These are phyloP conservation scores for Eimeria maxima DNA, from an alignment of 169 alveolate genomes.

Conservation along the genomic window DNA sequence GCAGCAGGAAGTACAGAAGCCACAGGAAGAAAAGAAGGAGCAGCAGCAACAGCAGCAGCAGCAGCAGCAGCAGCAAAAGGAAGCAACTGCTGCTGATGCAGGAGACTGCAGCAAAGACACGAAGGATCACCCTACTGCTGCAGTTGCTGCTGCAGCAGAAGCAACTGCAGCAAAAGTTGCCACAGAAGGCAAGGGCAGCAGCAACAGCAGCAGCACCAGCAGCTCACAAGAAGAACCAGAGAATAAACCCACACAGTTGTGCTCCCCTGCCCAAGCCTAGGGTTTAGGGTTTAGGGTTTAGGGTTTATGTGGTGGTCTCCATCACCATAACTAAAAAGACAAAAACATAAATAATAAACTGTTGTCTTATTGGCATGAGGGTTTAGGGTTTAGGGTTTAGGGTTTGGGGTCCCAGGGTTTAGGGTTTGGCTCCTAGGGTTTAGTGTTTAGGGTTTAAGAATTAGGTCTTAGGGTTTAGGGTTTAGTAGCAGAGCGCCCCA, in stretches of 20 bases:
- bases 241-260: background rate
- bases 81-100: background rate
- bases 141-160: background rate
- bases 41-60: background rate
- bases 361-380: background rate
- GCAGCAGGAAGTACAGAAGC: too few relatives aligned
- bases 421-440: too few relatives aligned
- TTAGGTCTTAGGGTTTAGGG: slow-evolving; percentile 35
- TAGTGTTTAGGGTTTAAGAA: slow-evolving; percentile 10
- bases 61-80: background rate
- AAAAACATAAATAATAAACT: background rate
- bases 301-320: too few relatives aligned
- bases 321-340: background rate
- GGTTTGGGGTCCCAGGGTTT: too few relatives aligned
- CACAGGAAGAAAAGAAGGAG: background rate
- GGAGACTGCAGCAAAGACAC: background rate
- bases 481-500: background rate
- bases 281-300: background rate
- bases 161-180: background rate
- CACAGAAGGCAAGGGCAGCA: background rate
- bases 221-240: background rate
- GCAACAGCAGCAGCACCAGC: slow-evolving; percentile 34
- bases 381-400: slow-evolving; percentile 17
- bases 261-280: slow-evolving; percentile 10
- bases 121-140: background rate